A percentile compares a stretch with the other conserved stretches of the same genome.
Evolutionary conservation across 768 basidiomycete species (phyloP).

Genomic region (Mycena vitilis): DNA sequence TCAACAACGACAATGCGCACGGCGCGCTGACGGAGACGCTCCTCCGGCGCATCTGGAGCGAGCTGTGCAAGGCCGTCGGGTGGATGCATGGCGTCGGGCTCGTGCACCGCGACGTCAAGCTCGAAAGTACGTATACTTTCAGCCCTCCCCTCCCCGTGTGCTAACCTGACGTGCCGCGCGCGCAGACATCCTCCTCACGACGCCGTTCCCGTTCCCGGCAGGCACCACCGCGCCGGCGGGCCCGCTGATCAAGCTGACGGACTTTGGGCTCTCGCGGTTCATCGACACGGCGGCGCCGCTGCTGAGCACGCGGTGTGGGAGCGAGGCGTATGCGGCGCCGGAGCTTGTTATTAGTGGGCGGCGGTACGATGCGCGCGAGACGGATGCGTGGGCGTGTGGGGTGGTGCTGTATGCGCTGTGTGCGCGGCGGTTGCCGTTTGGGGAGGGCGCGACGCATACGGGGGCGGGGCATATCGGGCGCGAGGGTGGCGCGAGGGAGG

Average conservation of each 20-base stretch:
- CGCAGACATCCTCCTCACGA: slow-evolving; percentile 82
- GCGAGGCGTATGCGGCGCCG: slow-evolving; percentile 89
- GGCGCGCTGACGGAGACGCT: slow-evolving; percentile 47
- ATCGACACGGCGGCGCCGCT: slow-evolving; percentile 73
- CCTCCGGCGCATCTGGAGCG: slow-evolving; percentile 77
- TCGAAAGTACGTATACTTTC: slow-evolving; percentile 67
- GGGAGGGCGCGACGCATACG: slow-evolving; percentile 53
- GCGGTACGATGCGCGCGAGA: slow-evolving; percentile 83
- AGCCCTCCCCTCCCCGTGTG: slow-evolving; percentile 5
- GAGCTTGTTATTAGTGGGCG: slow-evolving; percentile 70
- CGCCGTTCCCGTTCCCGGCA: slow-evolving; percentile 49
- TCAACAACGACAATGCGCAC: slow-evolving; percentile 68
- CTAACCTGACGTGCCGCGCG: slow-evolving; percentile 8
- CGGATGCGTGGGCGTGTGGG: slow-evolving; percentile 91
- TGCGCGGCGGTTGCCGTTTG: slow-evolving; percentile 81
- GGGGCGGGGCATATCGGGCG: slow-evolving; percentile 41
- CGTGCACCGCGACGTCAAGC: slow-evolving; percentile 93
- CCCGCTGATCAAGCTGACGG: slow-evolving; percentile 84
- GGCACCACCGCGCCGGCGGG: slow-evolving; percentile 55
- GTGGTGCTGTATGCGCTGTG: slow-evolving; percentile 87
- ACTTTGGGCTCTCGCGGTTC: slow-evolving; percentile 91
- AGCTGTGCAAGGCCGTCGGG: slow-evolving; percentile 80
- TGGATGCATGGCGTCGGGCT: slow-evolving; percentile 91
- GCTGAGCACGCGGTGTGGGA: slow-evolving; percentile 85
- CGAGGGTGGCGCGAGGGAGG: slow-evolving; percentile 40